These are phyloP conservation scores for Powellomyces hirtus DNA, from an alignment of 192 early-diverging fungal species.

Conservation along the genomic window DNA sequence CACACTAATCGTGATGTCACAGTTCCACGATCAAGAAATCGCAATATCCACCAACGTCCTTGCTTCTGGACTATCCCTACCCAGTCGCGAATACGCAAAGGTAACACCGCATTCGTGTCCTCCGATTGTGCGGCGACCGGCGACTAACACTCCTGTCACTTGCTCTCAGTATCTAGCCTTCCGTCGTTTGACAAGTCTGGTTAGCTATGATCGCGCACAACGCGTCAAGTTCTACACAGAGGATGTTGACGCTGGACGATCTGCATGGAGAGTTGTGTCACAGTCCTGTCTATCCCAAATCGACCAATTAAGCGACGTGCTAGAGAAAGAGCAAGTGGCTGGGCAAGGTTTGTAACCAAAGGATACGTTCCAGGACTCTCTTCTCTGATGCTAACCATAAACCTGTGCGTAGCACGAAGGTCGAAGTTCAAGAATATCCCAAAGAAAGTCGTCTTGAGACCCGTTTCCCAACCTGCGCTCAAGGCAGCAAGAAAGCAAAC, in stretches of 20 bases:
- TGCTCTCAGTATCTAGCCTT: conserved; percentile 6
- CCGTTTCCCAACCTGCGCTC: too few species aligned
- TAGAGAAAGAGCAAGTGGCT: conserved; percentile 15
- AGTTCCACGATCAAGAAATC: background rate
- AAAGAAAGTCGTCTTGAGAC: too few species aligned
- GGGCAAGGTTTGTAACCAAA: background rate
- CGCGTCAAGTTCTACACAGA: conserved; percentile 8
- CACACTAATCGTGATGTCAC: background rate
- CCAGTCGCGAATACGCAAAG: background rate
- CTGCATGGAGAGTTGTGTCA: conserved; percentile 8
- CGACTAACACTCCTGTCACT: background rate
- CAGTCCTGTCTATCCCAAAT: conserved; percentile 1
- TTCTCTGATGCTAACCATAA: too few species aligned
- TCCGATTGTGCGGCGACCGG: too few species aligned
- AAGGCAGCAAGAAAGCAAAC: background rate
- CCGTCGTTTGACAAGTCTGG: background rate
- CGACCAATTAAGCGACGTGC: background rate
- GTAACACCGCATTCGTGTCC: background rate
- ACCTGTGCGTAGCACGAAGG: too few species aligned
- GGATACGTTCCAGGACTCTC: too few species aligned
- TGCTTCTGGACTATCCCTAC: background rate
- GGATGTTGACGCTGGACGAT: background rate
- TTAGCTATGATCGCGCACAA: background rate
- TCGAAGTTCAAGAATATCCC: too few species aligned
- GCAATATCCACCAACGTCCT: background rate